Percentiles rank a stretch among this genome's conserved stretches.
These are phyloP conservation scores for Digitaria exilis DNA, from an alignment of 202 grass and related monocot genomes.

Conservation along the genomic window DNA sequence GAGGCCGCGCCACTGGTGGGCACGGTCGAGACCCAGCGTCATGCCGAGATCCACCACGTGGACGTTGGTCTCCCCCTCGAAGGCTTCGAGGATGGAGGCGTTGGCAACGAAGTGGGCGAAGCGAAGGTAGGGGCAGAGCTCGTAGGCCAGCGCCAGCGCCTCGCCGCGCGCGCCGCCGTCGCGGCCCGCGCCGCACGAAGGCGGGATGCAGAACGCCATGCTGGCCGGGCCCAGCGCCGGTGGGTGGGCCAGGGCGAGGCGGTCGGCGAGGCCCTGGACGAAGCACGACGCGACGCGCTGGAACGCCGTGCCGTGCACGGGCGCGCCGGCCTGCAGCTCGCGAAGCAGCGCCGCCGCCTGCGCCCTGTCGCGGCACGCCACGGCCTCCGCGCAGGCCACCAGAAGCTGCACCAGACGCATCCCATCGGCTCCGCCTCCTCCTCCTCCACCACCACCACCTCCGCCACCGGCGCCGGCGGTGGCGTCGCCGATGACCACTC, in stretches of 20 bases:
- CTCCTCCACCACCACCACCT: background rate
- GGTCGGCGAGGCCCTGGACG: conserved; percentile 69
- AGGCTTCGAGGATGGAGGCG: conserved; percentile 60
- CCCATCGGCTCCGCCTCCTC: conserved; percentile 15
- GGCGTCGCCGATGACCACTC: too few relatives aligned
- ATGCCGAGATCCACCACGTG: conserved; percentile 75
- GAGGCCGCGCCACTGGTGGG: conserved; percentile 61
- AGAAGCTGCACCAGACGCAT: conserved; percentile 72
- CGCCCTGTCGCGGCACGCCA: conserved; percentile 68
- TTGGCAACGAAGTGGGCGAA: conserved; percentile 81
- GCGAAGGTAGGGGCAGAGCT: conserved; percentile 71
- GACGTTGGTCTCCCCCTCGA: conserved; percentile 63
- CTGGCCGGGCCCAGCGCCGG: conserved; percentile 53
- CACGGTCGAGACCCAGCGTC: conserved; percentile 54
- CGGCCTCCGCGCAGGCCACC: conserved; percentile 76
- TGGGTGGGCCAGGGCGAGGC: conserved; percentile 54
- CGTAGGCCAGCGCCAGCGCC: conserved; percentile 67
- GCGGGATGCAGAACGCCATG: conserved; percentile 52
- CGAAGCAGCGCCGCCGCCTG: conserved; percentile 56
- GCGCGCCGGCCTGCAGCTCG: conserved; percentile 50
- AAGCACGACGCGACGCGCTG: conserved; percentile 76
- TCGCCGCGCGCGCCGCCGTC: conserved; percentile 51
- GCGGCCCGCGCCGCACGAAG: conserved; percentile 20
- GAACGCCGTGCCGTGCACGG: conserved; percentile 70
- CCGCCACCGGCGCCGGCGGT: background rate